phyloP scores from a whole-genome alignment of 805 yeast species.

The Saturnispora sanitii region DNA sequence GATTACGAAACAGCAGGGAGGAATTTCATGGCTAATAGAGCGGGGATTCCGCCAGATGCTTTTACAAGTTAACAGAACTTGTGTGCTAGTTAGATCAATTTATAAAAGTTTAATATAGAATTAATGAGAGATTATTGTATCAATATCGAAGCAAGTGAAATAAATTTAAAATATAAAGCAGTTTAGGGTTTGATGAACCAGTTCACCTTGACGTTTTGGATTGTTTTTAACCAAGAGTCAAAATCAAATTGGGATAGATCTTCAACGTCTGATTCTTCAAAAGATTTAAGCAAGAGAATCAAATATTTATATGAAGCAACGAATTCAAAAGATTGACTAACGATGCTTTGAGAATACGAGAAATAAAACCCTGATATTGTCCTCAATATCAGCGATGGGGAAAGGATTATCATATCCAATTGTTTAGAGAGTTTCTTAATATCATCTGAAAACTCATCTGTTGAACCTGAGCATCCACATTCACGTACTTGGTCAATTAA shows the following conservation, averaged over 20 bases:
- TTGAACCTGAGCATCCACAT: background rate
- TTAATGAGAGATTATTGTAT: too few relatives aligned
- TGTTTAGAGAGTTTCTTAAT: conserved; percentile 6
- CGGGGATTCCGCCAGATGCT: conserved; percentile 47
- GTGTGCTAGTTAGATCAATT: too few relatives aligned
- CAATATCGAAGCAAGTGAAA: too few relatives aligned
- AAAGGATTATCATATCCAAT: conserved; percentile 12
- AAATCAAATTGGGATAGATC: conserved; percentile 7
- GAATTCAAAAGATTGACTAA: conserved; percentile 22
- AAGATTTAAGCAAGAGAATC: conserved; percentile 9
- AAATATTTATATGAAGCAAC: conserved; percentile 22
- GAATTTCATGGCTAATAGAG: conserved; percentile 58
- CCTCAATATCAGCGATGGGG: conserved; percentile 15
- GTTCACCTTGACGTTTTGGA: background rate
- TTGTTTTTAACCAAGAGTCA: conserved; percentile 3
- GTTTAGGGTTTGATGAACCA: conserved; percentile 1
- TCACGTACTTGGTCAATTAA: conserved; percentile 5
- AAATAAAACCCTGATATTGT: conserved; percentile 23
- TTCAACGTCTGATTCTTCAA: conserved; percentile 5
- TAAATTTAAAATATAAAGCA: too few relatives aligned
- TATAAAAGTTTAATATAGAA: too few relatives aligned
- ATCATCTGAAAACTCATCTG: background rate
- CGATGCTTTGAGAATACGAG: conserved; percentile 21
- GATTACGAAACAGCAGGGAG: conserved; percentile 58
- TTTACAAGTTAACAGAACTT: too few relatives aligned